Evolutionary conservation across 2,329 filamentous ascomycete genomes (phyloP).

Genomic region (Hypomyces rosellus): DNA sequence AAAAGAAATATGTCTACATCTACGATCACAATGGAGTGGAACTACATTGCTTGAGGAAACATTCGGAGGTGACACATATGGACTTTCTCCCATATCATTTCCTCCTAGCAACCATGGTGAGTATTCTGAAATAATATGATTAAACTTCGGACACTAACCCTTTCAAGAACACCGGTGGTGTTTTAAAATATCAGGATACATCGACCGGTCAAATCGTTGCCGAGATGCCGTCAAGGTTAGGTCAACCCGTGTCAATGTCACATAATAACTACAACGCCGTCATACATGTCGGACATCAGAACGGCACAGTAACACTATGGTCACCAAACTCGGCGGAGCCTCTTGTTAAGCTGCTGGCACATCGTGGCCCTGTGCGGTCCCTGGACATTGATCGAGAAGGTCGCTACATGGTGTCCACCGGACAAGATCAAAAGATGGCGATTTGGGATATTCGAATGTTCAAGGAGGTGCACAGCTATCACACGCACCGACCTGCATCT

Average conservation of each 20-base stretch:
- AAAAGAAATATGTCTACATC: conserved; percentile 96
- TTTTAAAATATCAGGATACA: conserved; percentile 90
- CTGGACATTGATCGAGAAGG: conserved; percentile 84
- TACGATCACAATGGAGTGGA: conserved; percentile 90
- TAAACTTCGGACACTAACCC: neutral
- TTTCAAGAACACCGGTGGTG: conserved; percentile 64
- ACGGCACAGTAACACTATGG: conserved; percentile 91
- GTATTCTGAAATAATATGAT: conserved; percentile 24
- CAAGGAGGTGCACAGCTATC: conserved; percentile 86
- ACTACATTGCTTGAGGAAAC: conserved; percentile 83
- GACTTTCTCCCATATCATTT: conserved; percentile 97
- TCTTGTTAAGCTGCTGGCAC: conserved; percentile 84
- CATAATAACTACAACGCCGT: conserved; percentile 94
- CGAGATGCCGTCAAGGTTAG: conserved; percentile 78
- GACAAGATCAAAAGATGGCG: conserved; percentile 86
- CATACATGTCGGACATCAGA: conserved; percentile 87
- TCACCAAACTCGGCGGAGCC: conserved; percentile 84
- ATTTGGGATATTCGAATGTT: conserved; percentile 95
- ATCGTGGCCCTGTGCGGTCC: conserved; percentile 80
- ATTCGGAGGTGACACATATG: conserved; percentile 86
- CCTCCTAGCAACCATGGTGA: conserved; percentile 75
- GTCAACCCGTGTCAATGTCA: conserved; percentile 72
- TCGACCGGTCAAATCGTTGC: conserved; percentile 85
- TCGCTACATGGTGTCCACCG: conserved; percentile 90
- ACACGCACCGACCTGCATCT: conserved; percentile 72